phyloP scores from a whole-genome alignment of 2,329 filamentous ascomycete genomes.

The Penicillium sp. region DNA sequence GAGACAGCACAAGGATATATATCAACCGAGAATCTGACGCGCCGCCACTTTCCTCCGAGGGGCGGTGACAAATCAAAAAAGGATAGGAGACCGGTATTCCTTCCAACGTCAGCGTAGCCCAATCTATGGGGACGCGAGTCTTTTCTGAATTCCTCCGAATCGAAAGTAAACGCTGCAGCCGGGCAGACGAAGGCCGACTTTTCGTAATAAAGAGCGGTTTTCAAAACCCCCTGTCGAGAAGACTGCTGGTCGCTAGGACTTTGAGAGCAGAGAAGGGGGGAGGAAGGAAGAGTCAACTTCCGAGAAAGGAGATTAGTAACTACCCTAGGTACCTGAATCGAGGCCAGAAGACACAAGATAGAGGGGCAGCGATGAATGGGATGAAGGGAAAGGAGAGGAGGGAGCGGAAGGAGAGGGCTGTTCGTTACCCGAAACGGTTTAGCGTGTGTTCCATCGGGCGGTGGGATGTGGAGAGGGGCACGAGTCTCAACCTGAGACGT shows the following conservation, averaged over 20 bases:
- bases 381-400: slow-evolving; percentile 18
- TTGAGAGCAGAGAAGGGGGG: slow-evolving; percentile 1
- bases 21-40: slow-evolving; percentile 14
- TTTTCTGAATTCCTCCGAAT: slow-evolving; percentile 7
- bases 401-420: slow-evolving; percentile 26
- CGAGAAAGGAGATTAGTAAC: slow-evolving; percentile 2
- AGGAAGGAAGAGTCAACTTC: slow-evolving; percentile 17
- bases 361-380: slow-evolving; percentile 5
- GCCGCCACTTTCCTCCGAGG: slow-evolving; percentile 18
- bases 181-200: slow-evolving; percentile 26
- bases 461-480: slow-evolving; percentile 31
- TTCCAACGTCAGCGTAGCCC: slow-evolving; percentile 18
- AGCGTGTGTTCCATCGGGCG: slow-evolving; percentile 27
- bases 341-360: slow-evolving; percentile 3
- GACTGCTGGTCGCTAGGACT: slow-evolving; percentile 21
- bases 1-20: slow-evolving; percentile 8
- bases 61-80: not conserved
- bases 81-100: not conserved
- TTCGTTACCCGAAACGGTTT: slow-evolving; percentile 22
- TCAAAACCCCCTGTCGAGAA: slow-evolving; percentile 12
- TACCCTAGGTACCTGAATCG: not conserved
- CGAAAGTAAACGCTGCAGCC: slow-evolving; percentile 32
- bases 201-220: slow-evolving; percentile 17
- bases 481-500: slow-evolving; percentile 13
- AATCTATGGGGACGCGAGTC: slow-evolving; percentile 13